Evolutionary conservation across 129 eudicot species (phyloP).

Genomic region (Flaveria robusta): DNA sequence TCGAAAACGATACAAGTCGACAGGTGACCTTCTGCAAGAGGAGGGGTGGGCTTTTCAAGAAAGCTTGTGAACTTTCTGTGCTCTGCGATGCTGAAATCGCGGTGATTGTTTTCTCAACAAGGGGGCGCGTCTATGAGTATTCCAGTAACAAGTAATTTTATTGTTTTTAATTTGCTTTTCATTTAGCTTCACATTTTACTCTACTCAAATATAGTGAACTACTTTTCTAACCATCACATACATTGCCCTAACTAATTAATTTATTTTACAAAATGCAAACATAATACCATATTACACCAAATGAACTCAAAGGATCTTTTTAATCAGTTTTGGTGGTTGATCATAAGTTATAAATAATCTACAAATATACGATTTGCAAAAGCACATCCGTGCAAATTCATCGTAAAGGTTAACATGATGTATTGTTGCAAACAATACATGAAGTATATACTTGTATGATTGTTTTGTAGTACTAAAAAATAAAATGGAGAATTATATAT

Average conservation of each 20-base stretch:
- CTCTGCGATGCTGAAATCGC: slow-evolving; percentile 66
- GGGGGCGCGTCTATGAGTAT: slow-evolving; percentile 47
- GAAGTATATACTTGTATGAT: background rate
- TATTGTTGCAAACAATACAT: no score
- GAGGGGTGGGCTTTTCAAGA: slow-evolving; percentile 50
- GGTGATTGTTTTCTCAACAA: slow-evolving; percentile 45
- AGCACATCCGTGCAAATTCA: background rate
- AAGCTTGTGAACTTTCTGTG: slow-evolving; percentile 58
- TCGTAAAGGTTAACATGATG: background rate
- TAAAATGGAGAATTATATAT: no score
- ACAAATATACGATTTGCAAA: no score
- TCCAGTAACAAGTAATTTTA: slow-evolving; percentile 28
- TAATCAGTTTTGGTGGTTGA: background rate
- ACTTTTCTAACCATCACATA: background rate
- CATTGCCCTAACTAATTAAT: background rate
- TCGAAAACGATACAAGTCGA: slow-evolving; percentile 43
- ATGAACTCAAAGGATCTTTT: background rate
- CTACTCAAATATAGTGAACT: background rate
- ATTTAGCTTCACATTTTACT: background rate
- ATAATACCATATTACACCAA: background rate
- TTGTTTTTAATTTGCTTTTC: background rate
- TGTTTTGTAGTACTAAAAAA: no score
- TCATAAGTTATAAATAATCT: background rate
- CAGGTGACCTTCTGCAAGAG: slow-evolving; percentile 43
- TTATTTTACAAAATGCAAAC: background rate